Evolutionary conservation across 208 protist species (phyloP), one percentile per base, ranked within the genome.

Genomic region (Entamoeba invadens): DNA sequence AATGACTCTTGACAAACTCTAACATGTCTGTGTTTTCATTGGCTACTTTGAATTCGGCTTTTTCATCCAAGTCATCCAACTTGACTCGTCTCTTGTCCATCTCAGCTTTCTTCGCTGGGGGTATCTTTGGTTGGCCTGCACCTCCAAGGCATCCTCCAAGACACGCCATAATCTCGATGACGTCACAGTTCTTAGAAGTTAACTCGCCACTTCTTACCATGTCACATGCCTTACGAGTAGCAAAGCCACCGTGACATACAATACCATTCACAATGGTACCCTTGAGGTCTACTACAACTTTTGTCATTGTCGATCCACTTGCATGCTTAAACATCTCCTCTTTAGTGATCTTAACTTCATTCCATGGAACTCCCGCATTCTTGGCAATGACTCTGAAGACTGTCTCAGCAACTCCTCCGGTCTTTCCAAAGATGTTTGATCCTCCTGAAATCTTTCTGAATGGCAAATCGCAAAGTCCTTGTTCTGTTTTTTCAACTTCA

Each of bases 81-180:
- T 42, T 87, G 12, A 87, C 21, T 87, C 57, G 31, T 87, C 57
- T 87, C 21, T 87, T 87, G 38, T 87, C 57, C 57, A 87, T 87
- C 21, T 87, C 57, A 35, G 25, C 18, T 87, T 87, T 87, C 57
- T 87, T 87, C 8, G 57, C 57, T 87, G 57, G 57, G 8, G 57
- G 44, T 42, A 16, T 45, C 92, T 96, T 95, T 50, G 95, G 94
- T 57, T 95, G 92, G 45, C 96, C 95, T 12, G 95, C 95, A 16
- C 95, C 95, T 31, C 94, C 94, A 16, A 96, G 51, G 93, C 96
- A 96, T 45, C 96, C 96, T 8, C 95, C 95, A 68, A 92, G 46
- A 92, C 96, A 96, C 10, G 93, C 93, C 96, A 96, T 96, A 18
- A 96, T 77, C 50, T 96, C 95, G 46, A 96, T 93, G 8, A 87